Base-by-base conservation (phyloP, 2,329 filamentous ascomycete species). In the Monosporascus sp. region DNA sequence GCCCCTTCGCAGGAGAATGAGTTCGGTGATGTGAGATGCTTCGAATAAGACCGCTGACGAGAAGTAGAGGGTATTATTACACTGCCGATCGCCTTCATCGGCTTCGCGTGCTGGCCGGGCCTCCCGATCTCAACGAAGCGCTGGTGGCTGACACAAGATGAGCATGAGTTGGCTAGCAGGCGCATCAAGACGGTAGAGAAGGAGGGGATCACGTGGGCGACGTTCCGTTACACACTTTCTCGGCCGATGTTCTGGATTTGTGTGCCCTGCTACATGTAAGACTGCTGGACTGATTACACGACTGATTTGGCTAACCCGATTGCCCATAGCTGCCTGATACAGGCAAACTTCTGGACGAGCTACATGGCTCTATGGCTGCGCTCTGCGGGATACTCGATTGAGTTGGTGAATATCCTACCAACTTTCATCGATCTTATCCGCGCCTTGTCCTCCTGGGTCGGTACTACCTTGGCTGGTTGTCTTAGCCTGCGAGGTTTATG, bases 71-170 rank as follows among this genome's bases (percentile, higher is more conserved):
- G 50, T 19, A 26, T 51, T 37, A 54, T 52, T 26, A 51, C 44
- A 8, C 49, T 52, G 5, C 52, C 52, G 17, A 37, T 46, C 5
- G 51, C 51, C 3, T 53, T 53, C 19, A 48, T 53, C 17, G 51
- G 51, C 9, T 53, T 53, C 20, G 51, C 51, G 16, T 49, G 78
- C 1, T 54, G 48, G 47, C 68, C 68, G 0, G 67, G 66, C 0
- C 63, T 70, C 5, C 67, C 68, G 1, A 66, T 64, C 27, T 68
- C 65, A 1, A 63, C 65, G 1, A 60, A 56, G 11, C 61, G 66
- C 3, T 68, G 65, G 40, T 70, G 60, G 45, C 19, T 70, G 11
- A 65, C 61, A 0, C 60, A 62, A 7, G 50, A 53, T 1, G 65
- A 70, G 37, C 63, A 67, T 26, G 22, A 40, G 17, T 51, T 69